Evolutionary conservation across 2,329 filamentous ascomycete species (phyloP).

Genomic region (Aspergillus calidoustus): DNA sequence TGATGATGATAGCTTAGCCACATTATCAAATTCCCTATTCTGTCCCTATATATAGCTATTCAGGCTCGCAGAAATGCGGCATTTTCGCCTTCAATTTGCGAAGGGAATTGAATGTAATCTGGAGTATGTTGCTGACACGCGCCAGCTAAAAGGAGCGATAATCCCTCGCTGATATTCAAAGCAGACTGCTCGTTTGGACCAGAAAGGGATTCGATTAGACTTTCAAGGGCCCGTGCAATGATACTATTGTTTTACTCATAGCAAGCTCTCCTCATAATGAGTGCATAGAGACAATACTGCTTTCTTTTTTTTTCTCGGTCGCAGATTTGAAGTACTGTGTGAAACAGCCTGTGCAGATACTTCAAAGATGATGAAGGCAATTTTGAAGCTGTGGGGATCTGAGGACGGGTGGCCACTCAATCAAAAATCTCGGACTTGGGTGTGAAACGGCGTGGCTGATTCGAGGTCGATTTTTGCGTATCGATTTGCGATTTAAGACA

Average conservation of each 20-base stretch:
- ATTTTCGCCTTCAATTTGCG: background rate
- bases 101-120: background rate
- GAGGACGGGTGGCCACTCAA: too few relatives aligned
- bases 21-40: background rate
- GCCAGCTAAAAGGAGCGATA: background rate
- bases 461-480: background rate
- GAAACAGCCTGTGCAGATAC: too few relatives aligned
- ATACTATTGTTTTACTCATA: background rate
- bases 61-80: background rate
- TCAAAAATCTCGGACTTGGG: too few relatives aligned
- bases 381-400: too few relatives aligned
- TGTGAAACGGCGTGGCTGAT: background rate
- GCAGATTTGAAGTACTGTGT: too few relatives aligned
- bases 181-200: background rate
- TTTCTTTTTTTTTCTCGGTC: too few relatives aligned
- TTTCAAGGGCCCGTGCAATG: background rate
- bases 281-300: too few relatives aligned
- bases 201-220: background rate
- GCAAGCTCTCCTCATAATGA: too few relatives aligned
- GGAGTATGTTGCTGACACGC: conserved; percentile 1
- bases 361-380: too few relatives aligned
- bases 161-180: conserved; percentile 2
- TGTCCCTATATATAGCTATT: background rate
- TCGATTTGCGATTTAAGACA: conserved; percentile 5
- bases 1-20: background rate